Percentiles rank a stretch among this genome's conserved stretches.
Evolutionary conservation across 2,329 filamentous ascomycete species (phyloP).

Genomic region (Bipolaris victoriae): DNA sequence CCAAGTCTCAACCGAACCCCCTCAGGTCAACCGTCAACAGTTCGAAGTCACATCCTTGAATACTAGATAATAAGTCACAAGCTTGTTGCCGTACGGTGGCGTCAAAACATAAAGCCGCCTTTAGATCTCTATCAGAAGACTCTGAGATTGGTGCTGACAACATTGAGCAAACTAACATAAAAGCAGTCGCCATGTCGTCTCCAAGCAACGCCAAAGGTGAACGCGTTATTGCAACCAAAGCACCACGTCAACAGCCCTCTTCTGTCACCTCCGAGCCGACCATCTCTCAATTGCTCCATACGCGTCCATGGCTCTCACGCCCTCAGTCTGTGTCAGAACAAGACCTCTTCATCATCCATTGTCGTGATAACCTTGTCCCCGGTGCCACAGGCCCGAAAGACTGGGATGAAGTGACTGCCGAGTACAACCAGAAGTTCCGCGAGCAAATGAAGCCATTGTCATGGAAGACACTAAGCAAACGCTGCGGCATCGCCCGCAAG

Average conservation of each 20-base stretch:
- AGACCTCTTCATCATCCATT: constrained; percentile 5
- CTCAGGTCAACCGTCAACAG: neutral
- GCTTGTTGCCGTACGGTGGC: neutral
- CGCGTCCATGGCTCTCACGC: constrained; percentile 2
- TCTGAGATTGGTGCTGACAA: neutral
- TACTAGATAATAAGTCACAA: neutral
- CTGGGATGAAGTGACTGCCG: constrained; percentile 1
- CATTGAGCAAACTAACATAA: neutral
- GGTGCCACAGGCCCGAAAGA: constrained; percentile 4
- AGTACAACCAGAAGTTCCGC: constrained; percentile 10
- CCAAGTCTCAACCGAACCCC: neutral
- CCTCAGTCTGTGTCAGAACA: neutral
- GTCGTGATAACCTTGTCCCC: constrained; percentile 8
- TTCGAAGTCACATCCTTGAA: neutral
- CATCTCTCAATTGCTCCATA: neutral
- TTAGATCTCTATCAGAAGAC: neutral
- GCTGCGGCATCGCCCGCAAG: constrained; percentile 4
- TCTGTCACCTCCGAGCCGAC: neutral
- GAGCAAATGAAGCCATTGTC: constrained; percentile 1
- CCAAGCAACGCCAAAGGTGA: neutral
- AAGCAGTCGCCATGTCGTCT: neutral
- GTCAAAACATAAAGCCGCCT: neutral
- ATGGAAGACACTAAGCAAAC: constrained; percentile 6
- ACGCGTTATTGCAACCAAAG: neutral
- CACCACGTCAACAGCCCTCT: neutral